Conservation (phyloP, 441 rosid species). For the Daphne laureola region DNA sequence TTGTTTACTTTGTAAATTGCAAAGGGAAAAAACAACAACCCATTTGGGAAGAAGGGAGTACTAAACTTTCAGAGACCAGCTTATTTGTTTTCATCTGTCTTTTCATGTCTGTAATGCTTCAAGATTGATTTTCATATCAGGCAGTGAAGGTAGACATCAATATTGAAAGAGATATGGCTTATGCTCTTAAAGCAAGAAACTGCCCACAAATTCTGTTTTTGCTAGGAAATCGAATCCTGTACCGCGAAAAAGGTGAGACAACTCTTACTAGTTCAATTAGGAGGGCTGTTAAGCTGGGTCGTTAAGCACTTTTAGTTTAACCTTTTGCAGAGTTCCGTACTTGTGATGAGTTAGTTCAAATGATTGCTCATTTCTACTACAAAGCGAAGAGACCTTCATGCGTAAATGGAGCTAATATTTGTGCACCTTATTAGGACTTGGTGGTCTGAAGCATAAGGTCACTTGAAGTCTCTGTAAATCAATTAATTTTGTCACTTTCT, state of each 20-base stretch:
- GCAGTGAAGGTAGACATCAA: slow-evolving; percentile 78
- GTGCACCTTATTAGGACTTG: slow-evolving; percentile 21
- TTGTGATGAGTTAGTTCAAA: slow-evolving; percentile 71
- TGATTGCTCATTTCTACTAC: slow-evolving; percentile 87
- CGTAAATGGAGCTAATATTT: slow-evolving; percentile 36
- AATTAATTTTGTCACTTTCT: too few relatives aligned
- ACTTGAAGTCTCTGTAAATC: too few relatives aligned
- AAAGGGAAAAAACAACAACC: too few relatives aligned
- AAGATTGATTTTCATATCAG: slow-evolving; percentile 30
- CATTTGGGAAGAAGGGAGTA: too few relatives aligned
- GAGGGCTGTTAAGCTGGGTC: too few relatives aligned
- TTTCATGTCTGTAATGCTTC: slow-evolving; percentile 11
- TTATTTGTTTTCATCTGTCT: slow-evolving; percentile 6
- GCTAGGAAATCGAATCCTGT: slow-evolving; percentile 57
- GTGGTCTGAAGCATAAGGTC: too few relatives aligned
- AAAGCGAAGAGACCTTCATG: slow-evolving; percentile 83
- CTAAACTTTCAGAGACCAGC: too few relatives aligned
- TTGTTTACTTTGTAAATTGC: too few relatives aligned
- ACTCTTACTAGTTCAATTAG: too few relatives aligned
- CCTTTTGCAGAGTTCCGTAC: slow-evolving; percentile 54
- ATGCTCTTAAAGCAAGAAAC: slow-evolving; percentile 80
- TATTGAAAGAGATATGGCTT: slow-evolving; percentile 82
- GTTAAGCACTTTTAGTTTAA: background rate
- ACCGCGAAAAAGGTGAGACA: slow-evolving; percentile 87
- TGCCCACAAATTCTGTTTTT: slow-evolving; percentile 78